Evolutionary conservation across 2,329 filamentous ascomycete species (phyloP), one percentile per base, ranked within the genome.

Genomic region (Magnaporthales sp.): DNA sequence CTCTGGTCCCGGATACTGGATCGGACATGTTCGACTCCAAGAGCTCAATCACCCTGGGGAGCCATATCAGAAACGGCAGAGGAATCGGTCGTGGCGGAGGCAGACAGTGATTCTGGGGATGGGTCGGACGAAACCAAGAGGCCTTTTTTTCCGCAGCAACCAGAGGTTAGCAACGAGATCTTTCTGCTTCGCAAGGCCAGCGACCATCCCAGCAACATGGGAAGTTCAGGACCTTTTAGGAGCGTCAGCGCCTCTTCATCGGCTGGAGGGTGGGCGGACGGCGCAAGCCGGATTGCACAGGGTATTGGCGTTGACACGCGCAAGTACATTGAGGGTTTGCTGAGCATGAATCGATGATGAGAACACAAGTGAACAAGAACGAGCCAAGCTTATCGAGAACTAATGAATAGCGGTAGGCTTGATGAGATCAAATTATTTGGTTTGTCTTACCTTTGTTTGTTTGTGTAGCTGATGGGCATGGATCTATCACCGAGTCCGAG

Each of bases 301-400:
- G 91, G 90, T 0, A 91, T 93, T 69, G 91, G 91, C 0, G 83
- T 93, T 38, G 91, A 93, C 79, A 91, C 90, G 31, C 84, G 88
- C 75, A 85, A 84, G 73, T 93, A 93, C 75, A 86, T 93, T 4
- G 90, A 93, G 75, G 87, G 87, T 1, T 74, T 93, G 67, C 77
- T 93, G 75, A 91, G 83, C 72, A 75, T 92, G 73, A 84, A 83
- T 74, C 76, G 80, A 46, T 82, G 70, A 71, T 63, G 19, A n/a
- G n/a, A n/a, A 13, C 19, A 8, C 9, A 1, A 51, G 38, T n/a
- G 38, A 51, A 19, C 38, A 51, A n/a, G 4, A 3, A 19, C 3
- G 19, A 51, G n/a, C 9, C 3, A 19, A 51, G n/a, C 9, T 51
- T 19, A n/a, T 8, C n/a, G 5, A n/a, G 38, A 51, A n/a, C 38